Evolutionary conservation across 2,329 filamentous ascomycete genomes (phyloP), one percentile per base, ranked within the genome.

Genomic region (Corniculantispora saksenae): DNA sequence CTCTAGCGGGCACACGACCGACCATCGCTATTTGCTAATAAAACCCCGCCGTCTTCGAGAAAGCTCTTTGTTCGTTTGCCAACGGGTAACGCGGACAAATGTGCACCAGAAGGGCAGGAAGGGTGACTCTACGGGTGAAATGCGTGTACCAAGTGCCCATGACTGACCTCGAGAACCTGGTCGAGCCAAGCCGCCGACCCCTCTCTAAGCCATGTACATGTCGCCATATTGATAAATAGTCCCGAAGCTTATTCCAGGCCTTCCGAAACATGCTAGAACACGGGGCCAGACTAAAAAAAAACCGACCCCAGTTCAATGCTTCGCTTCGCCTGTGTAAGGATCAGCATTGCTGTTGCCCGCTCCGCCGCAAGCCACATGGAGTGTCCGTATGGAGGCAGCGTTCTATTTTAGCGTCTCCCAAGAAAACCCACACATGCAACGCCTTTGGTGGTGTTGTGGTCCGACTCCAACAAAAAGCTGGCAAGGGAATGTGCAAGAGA

Each of bases 201-300:
- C n/a, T n/a, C n/a, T n/a, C n/a, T n/a, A n/a, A n/a, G n/a, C n/a
- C n/a, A n/a, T n/a, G n/a, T n/a, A n/a, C 35, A 47, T 53, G 40
- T 54, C 35, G 25, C 38, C 50, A 45, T 54, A 51, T 54, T 38
- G 25, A 35, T 54, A 21, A 40, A 54, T 45, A 61, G 59, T 13
- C 25, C 50, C 59, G 48, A 61, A 61, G 38, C 35, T 61, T 61
- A 61, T 51, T 61, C 58, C 58, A 53, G 29, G 58, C 27, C 51
- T 61, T 61, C 47, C 58, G 58, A 61, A 61, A 51, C 58, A 29
- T 51, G 23, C 58, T 40, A 61, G 57, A 51, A 50, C 45, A 60
- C 45, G 29, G 45, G 45, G 45, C 19, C 6, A 59, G 23, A 38
- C 35, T 38, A 13, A 13, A 60, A 57, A 12, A 27, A 43, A 38